A percentile compares a stretch with the other conserved stretches of the same genome.
phyloP scores from a whole-genome alignment of 164 flowering plant genomes.

The Cinnamomum micranthum region DNA sequence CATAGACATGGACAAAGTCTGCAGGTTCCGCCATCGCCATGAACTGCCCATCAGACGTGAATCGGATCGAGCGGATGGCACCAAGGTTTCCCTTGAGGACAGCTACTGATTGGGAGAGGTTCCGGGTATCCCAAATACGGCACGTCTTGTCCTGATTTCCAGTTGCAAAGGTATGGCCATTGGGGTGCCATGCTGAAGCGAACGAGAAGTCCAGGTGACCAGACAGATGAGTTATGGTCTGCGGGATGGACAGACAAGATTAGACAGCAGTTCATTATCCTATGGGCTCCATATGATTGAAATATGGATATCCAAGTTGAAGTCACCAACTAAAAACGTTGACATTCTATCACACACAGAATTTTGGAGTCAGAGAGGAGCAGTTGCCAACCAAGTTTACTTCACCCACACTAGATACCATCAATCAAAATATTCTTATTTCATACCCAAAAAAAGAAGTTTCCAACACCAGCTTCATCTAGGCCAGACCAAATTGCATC shows the following conservation, averaged over 20 bases:
- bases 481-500: too few relatives aligned
- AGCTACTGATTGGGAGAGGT: constrained; percentile 64
- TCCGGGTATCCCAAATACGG: constrained; percentile 79
- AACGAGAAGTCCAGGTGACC: constrained; percentile 92
- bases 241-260: constrained; percentile 11
- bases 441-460: too few relatives aligned
- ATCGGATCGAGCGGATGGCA: constrained; percentile 83
- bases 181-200: constrained; percentile 97
- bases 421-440: too few relatives aligned
- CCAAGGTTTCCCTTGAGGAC: constrained; percentile 86
- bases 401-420: too few relatives aligned
- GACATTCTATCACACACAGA: too few relatives aligned
- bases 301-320: neutral
- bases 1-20: constrained; percentile 86
- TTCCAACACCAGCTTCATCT: too few relatives aligned
- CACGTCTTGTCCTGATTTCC: constrained; percentile 99
- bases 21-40: constrained; percentile 97
- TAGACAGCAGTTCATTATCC: neutral
- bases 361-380: too few relatives aligned
- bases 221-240: constrained; percentile 44
- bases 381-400: too few relatives aligned
- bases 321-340: too few relatives aligned
- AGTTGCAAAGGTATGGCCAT: constrained; percentile 79
- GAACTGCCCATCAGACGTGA: constrained; percentile 76
- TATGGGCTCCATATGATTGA: neutral